These are phyloP conservation scores for Diplodia corticola DNA, from an alignment of 2,329 filamentous ascomycete species.

Conservation along the genomic window DNA sequence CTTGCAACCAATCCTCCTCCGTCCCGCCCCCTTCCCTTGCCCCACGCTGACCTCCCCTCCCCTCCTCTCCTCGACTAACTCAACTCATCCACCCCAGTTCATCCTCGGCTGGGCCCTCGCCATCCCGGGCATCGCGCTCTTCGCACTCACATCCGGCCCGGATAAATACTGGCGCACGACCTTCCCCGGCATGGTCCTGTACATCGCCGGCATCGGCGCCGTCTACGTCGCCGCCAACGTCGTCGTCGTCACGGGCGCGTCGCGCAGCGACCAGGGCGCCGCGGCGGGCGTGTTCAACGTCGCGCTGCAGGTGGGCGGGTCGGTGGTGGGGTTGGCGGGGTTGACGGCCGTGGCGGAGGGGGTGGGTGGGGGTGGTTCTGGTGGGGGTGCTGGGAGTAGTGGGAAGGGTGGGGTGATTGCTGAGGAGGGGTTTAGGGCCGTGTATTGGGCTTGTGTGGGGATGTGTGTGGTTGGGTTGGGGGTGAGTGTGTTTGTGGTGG, in stretches of 20 bases:
- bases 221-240: constrained; percentile 22
- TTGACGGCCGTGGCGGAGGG: constrained; percentile 21
- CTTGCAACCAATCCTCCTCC: no score
- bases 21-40: not conserved
- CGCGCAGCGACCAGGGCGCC: constrained; percentile 20
- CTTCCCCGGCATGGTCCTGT: constrained; percentile 20
- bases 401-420: not conserved
- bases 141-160: constrained; percentile 1
- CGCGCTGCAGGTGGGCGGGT: constrained; percentile 21
- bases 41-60: no score
- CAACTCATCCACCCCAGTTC: not conserved
- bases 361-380: not conserved
- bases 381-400: not conserved
- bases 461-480: constrained; percentile 10
- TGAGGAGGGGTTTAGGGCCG: constrained; percentile 2
- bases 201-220: constrained; percentile 22
- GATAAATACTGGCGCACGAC: constrained; percentile 12
- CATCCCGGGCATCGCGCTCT: constrained; percentile 14
- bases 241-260: constrained; percentile 14
- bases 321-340: constrained; percentile 12
- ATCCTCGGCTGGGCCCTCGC: constrained; percentile 11
- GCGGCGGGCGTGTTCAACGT: constrained; percentile 23
- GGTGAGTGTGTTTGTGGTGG: constrained; percentile 9
- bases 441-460: constrained; percentile 11
- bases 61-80: not conserved